phyloP scores from a whole-genome alignment of 306 rosid genomes.

The Vicia faba region DNA sequence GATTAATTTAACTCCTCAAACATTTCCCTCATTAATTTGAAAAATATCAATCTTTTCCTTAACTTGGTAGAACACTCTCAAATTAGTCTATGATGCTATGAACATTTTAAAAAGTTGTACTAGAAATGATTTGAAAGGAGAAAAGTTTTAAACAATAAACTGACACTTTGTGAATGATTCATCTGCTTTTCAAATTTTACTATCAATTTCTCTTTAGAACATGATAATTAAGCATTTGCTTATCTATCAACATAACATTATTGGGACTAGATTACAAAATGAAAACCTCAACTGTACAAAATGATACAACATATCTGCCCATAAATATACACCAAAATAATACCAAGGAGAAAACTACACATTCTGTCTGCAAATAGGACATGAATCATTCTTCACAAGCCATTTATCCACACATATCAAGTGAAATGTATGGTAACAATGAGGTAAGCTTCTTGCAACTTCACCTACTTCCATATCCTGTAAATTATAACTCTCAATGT shows the following conservation, averaged over 20 bases:
- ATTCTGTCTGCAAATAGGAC: slow-evolving; percentile 75
- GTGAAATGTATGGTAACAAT: slow-evolving; percentile 68
- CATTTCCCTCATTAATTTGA: too few relatives aligned
- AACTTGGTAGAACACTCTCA: too few relatives aligned
- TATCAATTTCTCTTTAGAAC: slow-evolving; percentile 9
- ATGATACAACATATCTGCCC: slow-evolving; percentile 28
- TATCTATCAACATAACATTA: neutral
- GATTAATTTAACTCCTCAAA: too few relatives aligned
- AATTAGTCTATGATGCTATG: too few relatives aligned
- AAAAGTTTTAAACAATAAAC: too few relatives aligned
- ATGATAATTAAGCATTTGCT: slow-evolving; percentile 12
- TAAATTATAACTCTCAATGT: slow-evolving; percentile 28
- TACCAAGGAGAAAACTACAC: slow-evolving; percentile 39
- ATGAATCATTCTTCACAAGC: slow-evolving; percentile 70
- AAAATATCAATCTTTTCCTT: too few relatives aligned
- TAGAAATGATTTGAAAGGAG: too few relatives aligned
- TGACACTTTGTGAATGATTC: neutral
- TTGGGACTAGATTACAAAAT: slow-evolving; percentile 28
- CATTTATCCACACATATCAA: slow-evolving; percentile 78
- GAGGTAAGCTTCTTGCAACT: slow-evolving; percentile 63
- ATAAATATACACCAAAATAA: slow-evolving; percentile 23
- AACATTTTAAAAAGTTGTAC: too few relatives aligned
- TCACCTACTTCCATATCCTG: slow-evolving; percentile 79
- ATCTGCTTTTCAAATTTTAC: neutral
- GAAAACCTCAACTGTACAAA: slow-evolving; percentile 31